Evolutionary conservation across 257 asterid species (phyloP), one percentile per base, ranked within the genome.

Genomic region (Linaria vulgaris): DNA sequence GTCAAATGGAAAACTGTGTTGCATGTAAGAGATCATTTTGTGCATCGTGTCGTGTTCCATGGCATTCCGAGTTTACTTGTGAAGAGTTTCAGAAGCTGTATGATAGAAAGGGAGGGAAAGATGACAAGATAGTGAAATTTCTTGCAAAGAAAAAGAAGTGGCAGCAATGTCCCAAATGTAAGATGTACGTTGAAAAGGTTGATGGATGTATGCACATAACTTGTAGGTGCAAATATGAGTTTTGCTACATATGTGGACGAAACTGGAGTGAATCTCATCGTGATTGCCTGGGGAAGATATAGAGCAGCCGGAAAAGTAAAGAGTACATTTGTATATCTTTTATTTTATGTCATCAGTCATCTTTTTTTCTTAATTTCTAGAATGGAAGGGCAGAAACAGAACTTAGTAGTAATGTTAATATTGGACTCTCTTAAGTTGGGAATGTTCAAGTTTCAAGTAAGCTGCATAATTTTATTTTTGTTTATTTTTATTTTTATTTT

Each of bases 141-240:
- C 95, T 85, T 53, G 94, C 90, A 2, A 78, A 81, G 96, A 85
- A 83, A 82, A 88, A 79, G 73, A 76, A 59, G 6, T 88, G 91
- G 96, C 82, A 76, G 81, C 85, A 74, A 67, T 88, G 96, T 69
- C 91, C 94, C 45, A 69, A 69, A 52, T 88, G 96, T 74, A 83
- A 76, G 76, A 75, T 85, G 78, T 82, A 75, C 34, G 85, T 88
- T 12, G 96, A 85, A 50, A 85, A 76, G 50, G 41, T 52, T 0
- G 84, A 81, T 53, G 92, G 95, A 12, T 87, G 95, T 56, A 4
- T 65, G 46, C 95, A 87, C 53, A 84, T 87, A n/a, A 80, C 83
- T 55, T 87, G 95, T 59, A 61, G 88, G 76, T 87, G 95, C 63
- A 39, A 31, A 44, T 60, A 82, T 44, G 69, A 87, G 30, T 87